Conservation (phyloP, 2,329 filamentous ascomycete species). For the Ophiostoma australiae region DNA sequence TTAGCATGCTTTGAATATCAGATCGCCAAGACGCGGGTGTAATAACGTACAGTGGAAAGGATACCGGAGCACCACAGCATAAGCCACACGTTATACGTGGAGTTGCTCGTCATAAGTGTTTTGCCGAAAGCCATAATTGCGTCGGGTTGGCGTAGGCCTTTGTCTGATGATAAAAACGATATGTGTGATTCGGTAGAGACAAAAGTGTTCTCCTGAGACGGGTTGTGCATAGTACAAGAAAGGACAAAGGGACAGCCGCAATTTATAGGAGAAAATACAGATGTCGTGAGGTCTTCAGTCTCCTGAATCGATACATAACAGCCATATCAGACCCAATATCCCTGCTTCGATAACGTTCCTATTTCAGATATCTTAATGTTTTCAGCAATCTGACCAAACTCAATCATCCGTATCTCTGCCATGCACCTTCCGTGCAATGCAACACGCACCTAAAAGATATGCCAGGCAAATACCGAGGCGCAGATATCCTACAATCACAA, state of each 20-base stretch:
- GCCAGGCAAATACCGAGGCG: background rate
- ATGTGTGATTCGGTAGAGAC: background rate
- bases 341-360: background rate
- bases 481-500: background rate
- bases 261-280: background rate
- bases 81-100: slow-evolving; percentile 16
- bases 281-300: background rate
- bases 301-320: background rate
- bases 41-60: slow-evolving; percentile 15
- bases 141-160: background rate
- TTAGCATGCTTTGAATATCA: background rate
- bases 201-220: background rate
- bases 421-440: background rate
- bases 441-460: background rate
- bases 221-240: background rate
- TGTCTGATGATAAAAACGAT: background rate
- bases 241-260: background rate
- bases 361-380: background rate
- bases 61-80: slow-evolving; percentile 19
- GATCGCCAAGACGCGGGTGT: background rate
- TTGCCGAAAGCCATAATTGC: slow-evolving; percentile 18
- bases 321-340: background rate
- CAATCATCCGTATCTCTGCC: background rate
- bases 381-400: background rate
- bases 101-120: slow-evolving; percentile 20